Base-by-base conservation (phyloP, 2,329 filamentous ascomycete genomes). In the Claviceps digitariae region DNA sequence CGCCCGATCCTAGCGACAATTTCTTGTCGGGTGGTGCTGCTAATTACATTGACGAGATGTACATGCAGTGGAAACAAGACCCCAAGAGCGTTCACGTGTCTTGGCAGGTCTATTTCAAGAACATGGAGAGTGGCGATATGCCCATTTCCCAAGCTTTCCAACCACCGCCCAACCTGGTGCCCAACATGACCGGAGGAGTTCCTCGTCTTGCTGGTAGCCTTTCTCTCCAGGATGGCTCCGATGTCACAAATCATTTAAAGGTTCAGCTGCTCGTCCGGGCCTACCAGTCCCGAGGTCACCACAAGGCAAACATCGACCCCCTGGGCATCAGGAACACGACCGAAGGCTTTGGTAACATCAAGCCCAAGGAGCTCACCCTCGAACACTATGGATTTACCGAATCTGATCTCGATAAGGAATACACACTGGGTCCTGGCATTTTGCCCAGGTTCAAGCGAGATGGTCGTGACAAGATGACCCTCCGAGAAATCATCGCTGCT, bases 21-120 rank as follows among this genome's bases (percentile, higher is more conserved):
- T 98, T 98, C 78, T 81, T 98, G 57, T 88, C 90, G 58, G 93
- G 93, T 61, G 97, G 88, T 76, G 93, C 91, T 56, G 93, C 93
- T 72, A 96, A 95, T 76, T 98, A 98, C 75, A 89, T 98, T 68
- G 93, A 98, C 71, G 93, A 96, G 77, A 98, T 98, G 93, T 98
- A 98, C 73, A 77, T 96, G 75, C 84, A 90, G 68, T 98, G 93
- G 93, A 95, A 91, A 74, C 78, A 87, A 59, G 90, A 98, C 64
- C 90, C 93, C 51, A 80, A 83, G 64, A 95, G 88, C 67, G 93
- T 98, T 55, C 93, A 98, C 72, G 79, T 95, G 64, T 98, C 93
- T 69, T 98, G 93, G 93, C 91, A 95, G 75, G 84, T 94, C 67
- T 98, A 98, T 80, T 98, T 98, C 81, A 88, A 84, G 75, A 98